Base-by-base conservation (phyloP, 2,329 filamentous ascomycete genomes). In the Bipolaris oryzae region DNA sequence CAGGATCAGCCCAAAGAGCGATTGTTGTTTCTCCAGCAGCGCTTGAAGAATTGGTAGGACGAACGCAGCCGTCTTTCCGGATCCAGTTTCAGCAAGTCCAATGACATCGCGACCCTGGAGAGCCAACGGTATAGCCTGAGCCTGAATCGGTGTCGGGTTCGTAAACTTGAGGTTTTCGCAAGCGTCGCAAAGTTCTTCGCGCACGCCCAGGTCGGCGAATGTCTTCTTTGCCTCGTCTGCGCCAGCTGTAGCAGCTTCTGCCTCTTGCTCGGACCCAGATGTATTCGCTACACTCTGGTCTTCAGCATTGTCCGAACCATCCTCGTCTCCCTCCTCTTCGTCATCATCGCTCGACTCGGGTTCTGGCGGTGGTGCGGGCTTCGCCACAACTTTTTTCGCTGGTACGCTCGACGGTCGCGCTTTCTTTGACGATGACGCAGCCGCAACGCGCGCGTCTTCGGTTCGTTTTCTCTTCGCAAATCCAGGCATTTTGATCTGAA, bases 61-160 rank as follows among this genome's bases (percentile, higher is more conserved):
- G 74, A 98, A 99, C 0, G 95, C 93, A 6, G 92, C 94, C 0
- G 95, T 98, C 81, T 98, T 99, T 78, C 95, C 95, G 72, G 88
- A 92, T 66, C 95, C 95, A 0, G 95, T 99, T 78, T 99, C 94
- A 31, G 95, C 95, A 49, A 98, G 83, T 39, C 93, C 95, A 66
- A 99, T 96, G 0, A 98, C 82, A 76, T 98, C 95, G 69, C 92
- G 86, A 50, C 89, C 88, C 70, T 90, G 78, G 3, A 97, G 82
- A 34, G 93, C 93, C 4, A 86, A 72, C 4, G 94, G 94, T 67
- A 98, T 96, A 0, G 92, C 85, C 75, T 96, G 85, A 49, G 84
- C 84, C 76, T 97, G 95, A 63, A 99, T 98, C 1, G 93, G 89
- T 1, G 94, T 99, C 0, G 95, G 91, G 25, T 84, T 78, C 69